These are phyloP conservation scores for Rhododendron simsii DNA, from an alignment of 148 eudicot genomes.

Conservation along the genomic window DNA sequence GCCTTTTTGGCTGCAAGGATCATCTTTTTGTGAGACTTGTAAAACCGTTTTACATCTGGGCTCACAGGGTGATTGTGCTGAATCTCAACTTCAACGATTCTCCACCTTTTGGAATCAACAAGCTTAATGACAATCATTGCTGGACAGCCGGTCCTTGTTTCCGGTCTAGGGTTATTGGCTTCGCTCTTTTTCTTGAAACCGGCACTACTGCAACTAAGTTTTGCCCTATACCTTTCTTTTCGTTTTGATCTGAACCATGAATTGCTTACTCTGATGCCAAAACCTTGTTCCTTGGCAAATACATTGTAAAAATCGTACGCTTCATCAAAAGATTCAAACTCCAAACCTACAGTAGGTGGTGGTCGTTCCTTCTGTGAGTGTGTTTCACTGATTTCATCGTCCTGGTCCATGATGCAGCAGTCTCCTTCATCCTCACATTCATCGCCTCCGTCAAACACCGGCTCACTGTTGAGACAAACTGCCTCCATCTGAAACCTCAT, in stretches of 20 bases:
- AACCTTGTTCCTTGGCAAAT: slow-evolving; percentile 35
- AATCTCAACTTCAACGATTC: slow-evolving; percentile 34
- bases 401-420: slow-evolving; percentile 16
- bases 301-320: slow-evolving; percentile 29
- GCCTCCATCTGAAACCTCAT: slow-evolving; percentile 29
- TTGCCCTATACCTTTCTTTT: slow-evolving; percentile 38
- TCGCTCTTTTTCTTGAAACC: slow-evolving; percentile 40
- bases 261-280: slow-evolving; percentile 38
- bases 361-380: slow-evolving; percentile 15
- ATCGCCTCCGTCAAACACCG: slow-evolving; percentile 27
- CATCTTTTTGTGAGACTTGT: slow-evolving; percentile 37
- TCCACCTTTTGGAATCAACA: slow-evolving; percentile 36
- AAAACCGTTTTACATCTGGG: slow-evolving; percentile 29
- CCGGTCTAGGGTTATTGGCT: slow-evolving; percentile 38
- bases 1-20: slow-evolving; percentile 28
- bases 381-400: slow-evolving; percentile 11
- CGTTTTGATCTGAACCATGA: slow-evolving; percentile 36
- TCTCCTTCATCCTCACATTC: slow-evolving; percentile 28
- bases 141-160: slow-evolving; percentile 41
- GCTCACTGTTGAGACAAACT: slow-evolving; percentile 37
- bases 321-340: slow-evolving; percentile 35
- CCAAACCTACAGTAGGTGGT: slow-evolving; percentile 30
- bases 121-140: slow-evolving; percentile 36
- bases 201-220: slow-evolving; percentile 43
- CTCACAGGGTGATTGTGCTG: slow-evolving; percentile 33